A percentile compares a stretch with the other conserved stretches of the same genome.
phyloP scores from a whole-genome alignment of 169 alveolate genomes.

The Babesia ovata region DNA sequence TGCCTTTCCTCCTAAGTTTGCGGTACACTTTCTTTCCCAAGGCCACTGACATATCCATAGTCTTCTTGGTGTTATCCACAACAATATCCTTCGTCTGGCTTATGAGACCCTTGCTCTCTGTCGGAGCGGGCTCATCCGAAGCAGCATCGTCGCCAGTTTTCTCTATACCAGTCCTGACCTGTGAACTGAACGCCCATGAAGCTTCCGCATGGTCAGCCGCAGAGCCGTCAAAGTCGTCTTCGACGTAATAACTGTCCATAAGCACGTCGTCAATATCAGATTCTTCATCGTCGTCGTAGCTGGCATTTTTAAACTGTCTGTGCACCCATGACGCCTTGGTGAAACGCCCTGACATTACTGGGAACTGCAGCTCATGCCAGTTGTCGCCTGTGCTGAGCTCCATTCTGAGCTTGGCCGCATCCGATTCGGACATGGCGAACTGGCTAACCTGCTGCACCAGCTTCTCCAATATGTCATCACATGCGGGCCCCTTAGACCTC shows the following conservation, averaged over 20 bases:
- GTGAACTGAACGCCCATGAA: slow-evolving; percentile 63
- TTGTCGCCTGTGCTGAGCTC: slow-evolving; percentile 18
- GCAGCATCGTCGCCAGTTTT: slow-evolving; percentile 2
- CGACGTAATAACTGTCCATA: slow-evolving; percentile 62
- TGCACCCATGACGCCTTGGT: slow-evolving; percentile 60
- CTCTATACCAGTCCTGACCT: slow-evolving; percentile 37
- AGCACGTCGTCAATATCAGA: slow-evolving; percentile 60
- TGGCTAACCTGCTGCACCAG: slow-evolving; percentile 59
- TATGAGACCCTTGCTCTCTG: slow-evolving; percentile 33
- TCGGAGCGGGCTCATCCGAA: slow-evolving; percentile 7
- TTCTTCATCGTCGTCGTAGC: slow-evolving; percentile 17
- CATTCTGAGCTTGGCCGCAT: slow-evolving; percentile 4
- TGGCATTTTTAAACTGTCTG: slow-evolving; percentile 14
- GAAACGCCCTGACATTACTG: slow-evolving; percentile 56
- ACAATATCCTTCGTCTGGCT: slow-evolving; percentile 54
- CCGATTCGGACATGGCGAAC: slow-evolving; percentile 49
- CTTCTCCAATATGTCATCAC: slow-evolving; percentile 37
- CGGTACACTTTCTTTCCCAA: slow-evolving; percentile 61
- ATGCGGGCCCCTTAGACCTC: slow-evolving; percentile 39
- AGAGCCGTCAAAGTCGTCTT: slow-evolving; percentile 52
- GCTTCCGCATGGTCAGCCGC: slow-evolving; percentile 21
- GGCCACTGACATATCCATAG: slow-evolving; percentile 39
- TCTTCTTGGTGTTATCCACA: slow-evolving; percentile 49
- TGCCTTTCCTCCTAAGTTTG: slow-evolving; percentile 42
- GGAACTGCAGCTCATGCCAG: slow-evolving; percentile 63